These are phyloP conservation scores for Pyrus communis DNA, from an alignment of 306 rosid genomes.

Conservation along the genomic window DNA sequence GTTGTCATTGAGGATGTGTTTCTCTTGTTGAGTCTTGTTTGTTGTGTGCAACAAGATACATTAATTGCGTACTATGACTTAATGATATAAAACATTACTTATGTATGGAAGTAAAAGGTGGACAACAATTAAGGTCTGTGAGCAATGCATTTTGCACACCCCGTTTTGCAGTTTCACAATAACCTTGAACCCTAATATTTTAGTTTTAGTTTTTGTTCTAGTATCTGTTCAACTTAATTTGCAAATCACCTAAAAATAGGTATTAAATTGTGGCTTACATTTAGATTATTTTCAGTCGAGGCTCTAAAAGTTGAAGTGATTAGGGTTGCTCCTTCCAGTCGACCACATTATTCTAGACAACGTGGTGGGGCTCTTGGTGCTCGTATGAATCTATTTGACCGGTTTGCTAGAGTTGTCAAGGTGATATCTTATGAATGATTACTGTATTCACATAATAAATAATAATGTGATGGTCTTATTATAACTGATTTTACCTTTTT, in stretches of 20 bases:
- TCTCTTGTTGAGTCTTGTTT: background rate
- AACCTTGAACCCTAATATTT: background rate
- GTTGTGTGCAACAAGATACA: background rate
- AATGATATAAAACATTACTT: background rate
- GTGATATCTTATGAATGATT: constrained; percentile 30
- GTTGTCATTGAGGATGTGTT: background rate
- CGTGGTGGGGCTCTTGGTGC: constrained; percentile 73
- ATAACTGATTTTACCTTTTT: background rate
- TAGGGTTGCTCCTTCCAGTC: constrained; percentile 32
- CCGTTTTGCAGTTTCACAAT: background rate
- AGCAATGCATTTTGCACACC: background rate
- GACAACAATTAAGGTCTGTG: background rate
- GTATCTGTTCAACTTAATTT: background rate
- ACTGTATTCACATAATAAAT: background rate
- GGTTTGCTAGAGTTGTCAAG: constrained; percentile 86
- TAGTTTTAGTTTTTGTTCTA: background rate
- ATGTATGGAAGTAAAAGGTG: background rate
- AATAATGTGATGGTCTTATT: constrained; percentile 16
- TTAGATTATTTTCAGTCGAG: constrained; percentile 15
- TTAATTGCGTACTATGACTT: background rate
- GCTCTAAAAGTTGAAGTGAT: constrained; percentile 34
- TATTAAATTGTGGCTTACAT: background rate
- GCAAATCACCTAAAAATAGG: background rate
- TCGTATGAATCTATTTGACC: constrained; percentile 76
- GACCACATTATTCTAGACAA: constrained; percentile 21